These are phyloP conservation scores for Conringia planisiliqua DNA, from an alignment of 345 rosid species.

Conservation along the genomic window DNA sequence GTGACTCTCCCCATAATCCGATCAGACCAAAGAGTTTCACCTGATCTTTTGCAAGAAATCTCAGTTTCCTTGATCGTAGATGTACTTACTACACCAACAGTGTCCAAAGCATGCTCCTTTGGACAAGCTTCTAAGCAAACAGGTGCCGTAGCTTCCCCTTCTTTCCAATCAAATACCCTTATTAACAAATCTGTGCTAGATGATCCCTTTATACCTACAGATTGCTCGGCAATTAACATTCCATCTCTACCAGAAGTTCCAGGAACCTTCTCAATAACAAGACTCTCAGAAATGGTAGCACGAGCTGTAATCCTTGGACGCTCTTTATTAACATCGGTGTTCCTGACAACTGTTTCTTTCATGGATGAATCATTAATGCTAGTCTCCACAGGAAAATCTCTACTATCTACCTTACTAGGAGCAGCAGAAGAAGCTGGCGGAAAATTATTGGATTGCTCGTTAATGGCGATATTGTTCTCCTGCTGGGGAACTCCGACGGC, in stretches of 20 bases:
- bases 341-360: constrained; percentile 46
- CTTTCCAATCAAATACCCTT: constrained; percentile 82
- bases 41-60: constrained; percentile 66
- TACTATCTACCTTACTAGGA: constrained; percentile 45
- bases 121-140: constrained; percentile 90
- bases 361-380: constrained; percentile 40
- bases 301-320: constrained; percentile 75
- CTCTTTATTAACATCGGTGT: constrained; percentile 62
- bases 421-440: constrained; percentile 37
- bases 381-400: constrained; percentile 40
- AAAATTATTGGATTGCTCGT: constrained; percentile 45
- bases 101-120: constrained; percentile 73
- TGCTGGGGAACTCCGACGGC: constrained; percentile 81
- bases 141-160: constrained; percentile 60
- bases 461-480: constrained; percentile 39
- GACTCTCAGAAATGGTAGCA: constrained; percentile 68
- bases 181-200: constrained; percentile 50
- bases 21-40: constrained; percentile 85
- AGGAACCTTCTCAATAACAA: constrained; percentile 82
- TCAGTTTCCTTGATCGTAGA: constrained; percentile 80
- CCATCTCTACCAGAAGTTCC: constrained; percentile 53
- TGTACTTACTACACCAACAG: constrained; percentile 63
- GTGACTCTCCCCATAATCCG: constrained; percentile 84
- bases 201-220: constrained; percentile 55
- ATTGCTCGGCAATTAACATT: constrained; percentile 51